Evolutionary conservation across 306 rosid genomes (phyloP), one percentile per base, ranked within the genome.

Genomic region (Hippophae gyantsensis): DNA sequence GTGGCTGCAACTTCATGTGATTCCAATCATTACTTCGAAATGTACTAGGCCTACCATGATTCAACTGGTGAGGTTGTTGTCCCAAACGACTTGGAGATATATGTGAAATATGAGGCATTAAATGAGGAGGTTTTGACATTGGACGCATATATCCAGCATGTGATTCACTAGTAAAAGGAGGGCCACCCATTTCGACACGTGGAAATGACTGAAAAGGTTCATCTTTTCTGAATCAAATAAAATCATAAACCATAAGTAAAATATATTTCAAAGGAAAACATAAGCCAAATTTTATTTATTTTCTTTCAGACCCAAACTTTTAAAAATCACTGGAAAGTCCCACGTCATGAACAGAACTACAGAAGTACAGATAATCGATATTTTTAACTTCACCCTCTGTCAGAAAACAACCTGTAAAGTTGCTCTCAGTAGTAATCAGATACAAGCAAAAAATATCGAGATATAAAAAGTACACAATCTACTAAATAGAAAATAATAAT

Each of bases 81-180:
- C 97, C 95, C 67, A 93, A 80, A 57, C 99, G 99, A 68, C 95
- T 88, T 48, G 93, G 99, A 51, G 95, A 83, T 73, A 80, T 87
- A 79, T 81, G 89, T 50, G 78, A 75, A 61, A 62, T 64, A 65
- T 86, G 94, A 68, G 97, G 87, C 69, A 78, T 75, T 63, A 69
- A 61, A 76, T 90, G 95, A 68, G 85, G 76, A 55, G 89, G 87
- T 69, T 84, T 87, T 7, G 93, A 75, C 70, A 76, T 53, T 38
- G 82, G 72, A 48, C 76, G 88, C 41, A 74, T 42, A 62, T 78
- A 78, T 63, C 92, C 84, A 38, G 75, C 60, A 58, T 78, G 83
- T 51, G 54, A 60, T 78, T 83, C 98, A 74, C 77, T 81, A 43
- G 78, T 32, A 2, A 32, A 48, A 27, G 80, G 90, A 69, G 84